Conservation (phyloP, 345 rosid species). For the Boechera retrofracta region DNA sequence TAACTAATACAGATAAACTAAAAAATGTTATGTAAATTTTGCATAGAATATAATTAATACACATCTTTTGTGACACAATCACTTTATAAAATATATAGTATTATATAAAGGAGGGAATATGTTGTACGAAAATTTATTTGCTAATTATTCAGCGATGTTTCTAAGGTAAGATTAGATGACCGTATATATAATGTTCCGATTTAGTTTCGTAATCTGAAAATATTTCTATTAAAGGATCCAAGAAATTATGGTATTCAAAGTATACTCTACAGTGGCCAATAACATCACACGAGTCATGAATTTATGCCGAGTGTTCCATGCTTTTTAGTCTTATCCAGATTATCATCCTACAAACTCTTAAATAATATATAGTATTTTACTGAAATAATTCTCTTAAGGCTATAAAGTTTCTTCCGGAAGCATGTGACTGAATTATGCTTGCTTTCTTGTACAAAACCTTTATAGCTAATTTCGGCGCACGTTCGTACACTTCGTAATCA, state of each 20-base stretch:
- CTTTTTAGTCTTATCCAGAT: constrained; percentile 25
- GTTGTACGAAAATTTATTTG: not conserved
- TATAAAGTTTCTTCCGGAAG: constrained; percentile 22
- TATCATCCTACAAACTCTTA: constrained; percentile 10
- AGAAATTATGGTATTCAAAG: not conserved
- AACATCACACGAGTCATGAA: constrained; percentile 6
- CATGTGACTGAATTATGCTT: constrained; percentile 42
- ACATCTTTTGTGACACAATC: not conserved
- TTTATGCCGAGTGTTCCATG: not conserved
- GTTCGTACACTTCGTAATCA: constrained; percentile 36
- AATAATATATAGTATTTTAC: not conserved
- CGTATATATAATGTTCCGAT: not conserved
- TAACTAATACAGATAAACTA: not conserved
- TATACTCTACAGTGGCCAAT: not conserved
- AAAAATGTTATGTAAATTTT: not conserved
- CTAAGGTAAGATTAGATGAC: not conserved
- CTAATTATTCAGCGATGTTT: not conserved
- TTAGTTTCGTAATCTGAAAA: not conserved
- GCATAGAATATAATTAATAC: not conserved
- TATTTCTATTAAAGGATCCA: not conserved
- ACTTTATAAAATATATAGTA: not conserved
- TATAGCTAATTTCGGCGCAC: constrained; percentile 37
- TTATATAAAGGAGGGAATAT: not conserved
- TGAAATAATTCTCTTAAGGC: constrained; percentile 10
- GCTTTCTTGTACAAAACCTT: constrained; percentile 19